Base-by-base conservation (phyloP, 2,329 filamentous ascomycete genomes). In the Furcasterigmium sp. region DNA sequence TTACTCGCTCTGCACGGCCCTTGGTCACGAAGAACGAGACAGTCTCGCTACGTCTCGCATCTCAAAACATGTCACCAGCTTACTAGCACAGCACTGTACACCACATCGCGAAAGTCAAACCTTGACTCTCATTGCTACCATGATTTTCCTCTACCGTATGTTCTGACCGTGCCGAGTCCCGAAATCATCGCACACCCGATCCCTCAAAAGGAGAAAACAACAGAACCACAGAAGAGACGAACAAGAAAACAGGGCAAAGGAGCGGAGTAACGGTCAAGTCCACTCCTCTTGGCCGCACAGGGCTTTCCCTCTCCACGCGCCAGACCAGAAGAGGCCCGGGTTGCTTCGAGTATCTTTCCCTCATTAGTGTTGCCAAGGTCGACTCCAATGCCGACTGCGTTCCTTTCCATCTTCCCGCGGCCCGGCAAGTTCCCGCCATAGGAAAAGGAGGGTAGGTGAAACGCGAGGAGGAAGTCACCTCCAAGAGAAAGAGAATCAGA, bases 271-370 rank as follows among this genome's bases (percentile, higher is more conserved):
- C 88, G 84, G 74, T 91, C 65, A 94, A 91, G 88, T 88, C 80
- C 80, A 85, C 73, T 83, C 86, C 84, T 79, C 77, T 79, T 80
- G 76, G 79, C 75, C 82, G 76, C 82, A 93, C 91, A 96, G 90
- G 91, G 91, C 91, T 90, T 96, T 97, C 91, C 90, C 91, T 89
- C 84, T 70, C 66, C 63, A 65, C 59, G 54, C 55, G 41, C 45
- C 44, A 51, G 41, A 47, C 53, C 46, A 39, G 34, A 37, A 32
- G 26, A 20, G 39, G 44, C 41, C 46, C 41, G 42, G 41, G 39
- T 44, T 35, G 46, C 39, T 48, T 67, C 65, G 78, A 89, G 85
- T 95, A 90, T 97, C 91, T 97, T 97, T 97, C 91, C 91, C 90
- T 96, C 91, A 86, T 96, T 77, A 96, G 90, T 85, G 82, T 84